Evolutionary conservation across 2,329 filamentous ascomycete genomes (phyloP).

Genomic region (Teratosphaeria viscida): DNA sequence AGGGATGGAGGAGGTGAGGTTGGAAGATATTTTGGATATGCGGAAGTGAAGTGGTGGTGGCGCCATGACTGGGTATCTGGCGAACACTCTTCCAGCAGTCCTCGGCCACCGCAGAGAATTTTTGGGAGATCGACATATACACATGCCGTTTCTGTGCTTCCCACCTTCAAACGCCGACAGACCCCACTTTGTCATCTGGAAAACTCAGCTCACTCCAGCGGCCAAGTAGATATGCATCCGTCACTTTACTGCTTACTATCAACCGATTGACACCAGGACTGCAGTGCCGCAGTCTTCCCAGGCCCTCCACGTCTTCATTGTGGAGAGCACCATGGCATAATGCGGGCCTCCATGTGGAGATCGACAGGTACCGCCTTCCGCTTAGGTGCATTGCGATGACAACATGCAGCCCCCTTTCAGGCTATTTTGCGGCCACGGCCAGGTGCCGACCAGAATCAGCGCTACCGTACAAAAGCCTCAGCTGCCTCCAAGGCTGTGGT

Average conservation of each 20-base stretch:
- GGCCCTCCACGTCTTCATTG: background rate
- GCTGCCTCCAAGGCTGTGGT: background rate
- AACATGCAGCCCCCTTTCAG: background rate
- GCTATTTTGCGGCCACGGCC: background rate
- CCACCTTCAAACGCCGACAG: background rate
- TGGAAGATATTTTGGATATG: slow-evolving; percentile 48
- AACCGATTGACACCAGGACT: too few relatives aligned
- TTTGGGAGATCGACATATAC: slow-evolving; percentile 33
- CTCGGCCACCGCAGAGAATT: background rate
- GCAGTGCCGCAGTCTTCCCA: background rate
- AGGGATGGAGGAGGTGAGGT: slow-evolving; percentile 31
- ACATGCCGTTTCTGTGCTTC: slow-evolving; percentile 18
- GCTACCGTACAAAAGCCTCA: background rate
- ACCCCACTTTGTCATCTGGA: background rate
- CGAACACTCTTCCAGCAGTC: background rate
- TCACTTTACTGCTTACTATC: background rate
- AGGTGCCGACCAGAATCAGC: background rate
- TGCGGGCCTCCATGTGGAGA: background rate
- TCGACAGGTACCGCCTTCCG: background rate
- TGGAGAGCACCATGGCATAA: background rate
- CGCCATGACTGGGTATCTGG: background rate
- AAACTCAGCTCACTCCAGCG: background rate
- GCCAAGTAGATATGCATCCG: background rate
- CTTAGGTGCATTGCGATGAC: background rate
- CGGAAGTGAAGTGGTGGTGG: slow-evolving; percentile 1